Evolutionary conservation across 108 stramenopile genomes (phyloP), one percentile per base, ranked within the genome.

Genomic region (Phaeodactylum tricornutum): DNA sequence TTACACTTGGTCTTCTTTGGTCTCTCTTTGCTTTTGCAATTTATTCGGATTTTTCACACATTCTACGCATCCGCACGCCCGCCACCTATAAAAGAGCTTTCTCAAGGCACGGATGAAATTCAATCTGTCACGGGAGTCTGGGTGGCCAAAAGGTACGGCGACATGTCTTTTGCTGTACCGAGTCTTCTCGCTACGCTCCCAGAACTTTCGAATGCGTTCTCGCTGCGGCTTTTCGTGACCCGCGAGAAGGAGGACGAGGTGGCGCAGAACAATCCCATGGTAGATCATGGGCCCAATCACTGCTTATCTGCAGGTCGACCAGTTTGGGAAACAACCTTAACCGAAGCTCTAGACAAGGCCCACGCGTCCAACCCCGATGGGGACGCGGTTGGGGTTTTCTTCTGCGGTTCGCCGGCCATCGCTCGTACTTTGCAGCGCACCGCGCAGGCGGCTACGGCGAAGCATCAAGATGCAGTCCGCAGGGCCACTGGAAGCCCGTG

Each of bases 391-490:
- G 44, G 27, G 19, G 33, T 34, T 14, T 34, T 43, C 23, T 66
- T 72, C 33, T 72, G 70, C 30, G 70, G 70, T 2, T 37, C 55
- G 20, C 61, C 65, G 26, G 25, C 11, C 2, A 34, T 72, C 14
- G 44, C 61, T n/a, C 28, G 2, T 1, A 1, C 17, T 0, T 15
- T 63, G 29, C 47, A 47, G n/a, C n/a, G n/a, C n/a, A n/a, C n/a
- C n/a, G n/a, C n/a, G n/a, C n/a, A n/a, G n/a, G n/a, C n/a, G n/a
- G n/a, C n/a, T n/a, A n/a, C n/a, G n/a, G n/a, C n/a, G n/a, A n/a
- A n/a, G n/a, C n/a, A n/a, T n/a, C n/a, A n/a, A n/a, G n/a, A n/a
- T n/a, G n/a, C n/a, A n/a, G n/a, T n/a, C n/a, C n/a, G n/a, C n/a
- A n/a, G n/a, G n/a, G n/a, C n/a, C n/a, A n/a, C n/a, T n/a, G n/a